Percentiles rank a stretch among this genome's conserved stretches.
Conservation (phyloP, 1,284 basidiomycete species). For the Coniferiporia weirii region DNA sequence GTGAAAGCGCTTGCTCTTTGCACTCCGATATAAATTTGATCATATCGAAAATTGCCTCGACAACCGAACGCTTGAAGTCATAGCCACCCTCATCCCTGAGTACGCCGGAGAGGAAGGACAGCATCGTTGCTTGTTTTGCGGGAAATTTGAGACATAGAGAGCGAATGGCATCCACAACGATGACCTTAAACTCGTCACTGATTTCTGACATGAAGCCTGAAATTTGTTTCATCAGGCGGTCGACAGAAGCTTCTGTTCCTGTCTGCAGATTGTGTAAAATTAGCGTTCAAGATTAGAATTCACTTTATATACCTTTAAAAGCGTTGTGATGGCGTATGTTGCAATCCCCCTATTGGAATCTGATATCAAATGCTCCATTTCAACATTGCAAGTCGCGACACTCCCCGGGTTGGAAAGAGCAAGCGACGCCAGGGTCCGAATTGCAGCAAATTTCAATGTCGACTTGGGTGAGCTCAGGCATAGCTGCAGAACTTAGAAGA, state of each 20-base stretch:
- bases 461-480: slow-evolving; percentile 93
- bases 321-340: slow-evolving; percentile 97
- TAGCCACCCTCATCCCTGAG: slow-evolving; percentile 97
- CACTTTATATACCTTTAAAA: slow-evolving; percentile 72
- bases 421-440: slow-evolving; percentile 88
- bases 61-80: slow-evolving; percentile 98
- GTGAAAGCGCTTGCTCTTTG: slow-evolving; percentile 94
- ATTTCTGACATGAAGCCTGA: slow-evolving; percentile 99
- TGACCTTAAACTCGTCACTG: slow-evolving; percentile 99
- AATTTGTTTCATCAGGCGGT: slow-evolving; percentile 99
- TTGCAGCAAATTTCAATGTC: slow-evolving; percentile 95
- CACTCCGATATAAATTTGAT: slow-evolving; percentile 95
- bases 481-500: slow-evolving; percentile 71
- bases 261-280: slow-evolving; percentile 47
- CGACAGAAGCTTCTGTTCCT: slow-evolving; percentile 97
- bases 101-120: slow-evolving; percentile 90
- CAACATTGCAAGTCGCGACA: slow-evolving; percentile 93
- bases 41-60: slow-evolving; percentile 99
- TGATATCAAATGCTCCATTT: slow-evolving; percentile 96
- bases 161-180: slow-evolving; percentile 98
- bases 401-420: slow-evolving; percentile 80
- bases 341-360: slow-evolving; percentile 96
- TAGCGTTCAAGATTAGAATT: neutral
- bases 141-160: slow-evolving; percentile 99
- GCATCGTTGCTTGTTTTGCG: slow-evolving; percentile 91